Evolutionary conservation across 345 rosid species (phyloP).

Genomic region (Microthlaspi erraticum): DNA sequence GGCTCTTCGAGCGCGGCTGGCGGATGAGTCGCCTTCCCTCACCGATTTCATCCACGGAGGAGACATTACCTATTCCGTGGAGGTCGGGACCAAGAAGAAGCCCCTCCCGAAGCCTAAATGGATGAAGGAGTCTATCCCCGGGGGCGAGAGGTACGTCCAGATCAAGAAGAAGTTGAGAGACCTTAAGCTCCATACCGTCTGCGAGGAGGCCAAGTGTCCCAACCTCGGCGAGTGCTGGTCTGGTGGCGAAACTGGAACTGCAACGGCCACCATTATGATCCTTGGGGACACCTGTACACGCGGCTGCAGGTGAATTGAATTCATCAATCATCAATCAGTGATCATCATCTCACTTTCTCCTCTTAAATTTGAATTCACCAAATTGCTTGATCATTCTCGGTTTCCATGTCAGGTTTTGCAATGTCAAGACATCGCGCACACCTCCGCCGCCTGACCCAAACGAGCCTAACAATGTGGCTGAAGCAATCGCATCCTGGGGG

Average conservation of each 20-base stretch:
- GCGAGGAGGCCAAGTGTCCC: conserved; percentile 97
- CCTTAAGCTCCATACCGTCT: conserved; percentile 93
- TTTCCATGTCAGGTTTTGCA: conserved; percentile 73
- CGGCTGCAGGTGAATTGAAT: conserved; percentile 63
- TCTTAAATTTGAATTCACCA: background rate
- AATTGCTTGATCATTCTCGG: too few species aligned
- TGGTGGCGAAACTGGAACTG: conserved; percentile 97
- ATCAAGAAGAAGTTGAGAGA: conserved; percentile 93
- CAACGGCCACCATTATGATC: conserved; percentile 97
- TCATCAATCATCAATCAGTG: background rate
- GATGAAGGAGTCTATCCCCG: conserved; percentile 94
- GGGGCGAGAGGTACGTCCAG: conserved; percentile 95
- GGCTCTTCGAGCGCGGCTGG: conserved; percentile 82
- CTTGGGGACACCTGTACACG: conserved; percentile 97
- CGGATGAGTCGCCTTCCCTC: conserved; percentile 69
- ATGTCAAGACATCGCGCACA: conserved; percentile 92
- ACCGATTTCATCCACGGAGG: conserved; percentile 64
- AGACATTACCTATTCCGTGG: conserved; percentile 65
- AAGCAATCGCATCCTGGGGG: conserved; percentile 98
- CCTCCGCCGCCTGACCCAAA: conserved; percentile 95
- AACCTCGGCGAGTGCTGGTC: conserved; percentile 99
- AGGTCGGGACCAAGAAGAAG: conserved; percentile 94
- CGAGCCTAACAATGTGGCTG: conserved; percentile 90
- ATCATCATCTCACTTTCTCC: background rate
- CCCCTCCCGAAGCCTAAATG: conserved; percentile 97